Percentiles rank a stretch among this genome's conserved stretches.
Evolutionary conservation across 2,329 filamentous ascomycete genomes (phyloP).

Genomic region (Xylaria sp.): DNA sequence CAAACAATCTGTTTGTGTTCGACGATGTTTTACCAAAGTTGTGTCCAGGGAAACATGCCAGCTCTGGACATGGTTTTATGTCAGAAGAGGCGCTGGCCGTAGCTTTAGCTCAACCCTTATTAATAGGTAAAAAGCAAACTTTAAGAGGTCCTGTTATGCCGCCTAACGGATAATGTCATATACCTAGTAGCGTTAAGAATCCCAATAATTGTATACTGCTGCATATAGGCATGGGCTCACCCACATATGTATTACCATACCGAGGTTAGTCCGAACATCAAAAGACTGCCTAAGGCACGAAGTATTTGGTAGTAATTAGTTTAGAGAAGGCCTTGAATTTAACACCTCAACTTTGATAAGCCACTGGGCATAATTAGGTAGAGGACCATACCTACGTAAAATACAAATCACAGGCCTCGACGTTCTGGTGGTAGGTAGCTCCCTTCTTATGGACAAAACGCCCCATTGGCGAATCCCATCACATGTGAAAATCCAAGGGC

Average conservation of each 20-base stretch:
- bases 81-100: slow-evolving; percentile 16
- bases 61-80: slow-evolving; percentile 17
- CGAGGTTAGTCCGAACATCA: too few relatives aligned
- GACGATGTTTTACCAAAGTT: not conserved
- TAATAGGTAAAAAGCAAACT: slow-evolving; percentile 30
- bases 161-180: slow-evolving; percentile 12
- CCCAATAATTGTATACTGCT: not conserved
- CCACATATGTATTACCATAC: too few relatives aligned
- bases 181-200: not conserved
- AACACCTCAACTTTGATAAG: too few relatives aligned
- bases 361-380: too few relatives aligned
- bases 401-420: slow-evolving; percentile 6
- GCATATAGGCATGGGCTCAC: not conserved
- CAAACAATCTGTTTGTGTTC: not conserved
- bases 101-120: slow-evolving; percentile 22
- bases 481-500: slow-evolving; percentile 28
- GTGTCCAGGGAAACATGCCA: not conserved
- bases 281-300: not conserved
- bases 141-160: slow-evolving; percentile 5
- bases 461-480: slow-evolving; percentile 15
- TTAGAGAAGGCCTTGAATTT: too few relatives aligned
- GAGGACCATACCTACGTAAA: too few relatives aligned
- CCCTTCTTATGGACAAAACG: not conserved
- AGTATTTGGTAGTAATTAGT: too few relatives aligned
- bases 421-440: not conserved